These are phyloP conservation scores for Podospora pseudocomata DNA, from an alignment of 495 filamentous ascomycete species.

Conservation along the genomic window DNA sequence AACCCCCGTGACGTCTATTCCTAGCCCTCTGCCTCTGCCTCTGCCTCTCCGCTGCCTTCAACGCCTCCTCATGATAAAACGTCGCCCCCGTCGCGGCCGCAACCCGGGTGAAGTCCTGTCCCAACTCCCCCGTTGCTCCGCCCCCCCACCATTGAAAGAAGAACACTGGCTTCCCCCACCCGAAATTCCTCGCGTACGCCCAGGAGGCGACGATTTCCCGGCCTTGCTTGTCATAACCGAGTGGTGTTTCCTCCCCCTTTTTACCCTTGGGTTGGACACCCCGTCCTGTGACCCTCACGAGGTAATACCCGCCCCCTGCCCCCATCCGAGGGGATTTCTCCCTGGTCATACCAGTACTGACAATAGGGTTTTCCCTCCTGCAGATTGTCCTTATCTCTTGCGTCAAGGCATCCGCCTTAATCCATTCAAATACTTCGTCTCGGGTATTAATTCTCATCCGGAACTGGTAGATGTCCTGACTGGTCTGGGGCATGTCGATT, in stretches of 20 bases:
- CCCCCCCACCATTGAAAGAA: conserved; percentile 3
- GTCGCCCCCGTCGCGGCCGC: neutral
- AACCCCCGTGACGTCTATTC: neutral
- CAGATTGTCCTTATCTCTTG: neutral
- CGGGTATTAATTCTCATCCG: neutral
- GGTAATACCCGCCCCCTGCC: neutral
- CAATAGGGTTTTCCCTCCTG: neutral
- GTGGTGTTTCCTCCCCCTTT: neutral
- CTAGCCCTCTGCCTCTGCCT: neutral
- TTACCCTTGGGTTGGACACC: neutral
- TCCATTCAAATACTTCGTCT: neutral
- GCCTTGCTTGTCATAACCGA: neutral
- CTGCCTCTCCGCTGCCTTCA: neutral
- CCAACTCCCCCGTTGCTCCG: conserved; percentile 1
- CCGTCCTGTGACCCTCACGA: neutral
- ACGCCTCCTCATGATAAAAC: neutral
- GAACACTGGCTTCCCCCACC: neutral
- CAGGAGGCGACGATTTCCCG: conserved; percentile 1
- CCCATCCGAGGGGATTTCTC: neutral
- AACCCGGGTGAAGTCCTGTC: conserved; percentile 6
- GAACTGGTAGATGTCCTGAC: neutral
- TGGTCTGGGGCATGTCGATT: conserved; percentile 2
- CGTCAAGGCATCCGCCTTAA: neutral
- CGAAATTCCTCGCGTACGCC: neutral
- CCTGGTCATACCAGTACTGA: neutral